Percentiles rank a stretch among this genome's conserved stretches.
Evolutionary conservation across 2,329 filamentous ascomycete genomes (phyloP).

Genomic region (Cercospora canescens): DNA sequence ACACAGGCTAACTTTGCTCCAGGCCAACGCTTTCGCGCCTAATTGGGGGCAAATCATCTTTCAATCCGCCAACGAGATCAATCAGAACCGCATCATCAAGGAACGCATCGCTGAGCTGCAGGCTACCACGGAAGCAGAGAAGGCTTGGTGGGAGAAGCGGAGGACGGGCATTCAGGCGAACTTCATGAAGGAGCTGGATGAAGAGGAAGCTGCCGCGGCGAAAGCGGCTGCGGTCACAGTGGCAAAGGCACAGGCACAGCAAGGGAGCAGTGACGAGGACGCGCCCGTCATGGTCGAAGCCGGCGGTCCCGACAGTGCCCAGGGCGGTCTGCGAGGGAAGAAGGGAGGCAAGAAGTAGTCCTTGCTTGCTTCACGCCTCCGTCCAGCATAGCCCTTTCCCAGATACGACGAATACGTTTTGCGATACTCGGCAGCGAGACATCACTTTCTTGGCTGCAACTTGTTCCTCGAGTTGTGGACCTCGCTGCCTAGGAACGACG

Average conservation of each 20-base stretch:
- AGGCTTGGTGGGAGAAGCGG: slow-evolving; percentile 90
- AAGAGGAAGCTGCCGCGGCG: slow-evolving; percentile 30
- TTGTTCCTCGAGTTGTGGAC: background rate
- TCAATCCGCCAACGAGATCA: slow-evolving; percentile 95
- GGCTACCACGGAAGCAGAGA: slow-evolving; percentile 69
- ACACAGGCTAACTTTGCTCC: slow-evolving; percentile 13
- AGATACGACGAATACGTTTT: background rate
- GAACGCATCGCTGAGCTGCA: slow-evolving; percentile 74
- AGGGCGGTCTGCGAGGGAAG: slow-evolving; percentile 46
- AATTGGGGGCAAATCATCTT: slow-evolving; percentile 96
- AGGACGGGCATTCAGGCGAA: slow-evolving; percentile 69
- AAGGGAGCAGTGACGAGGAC: slow-evolving; percentile 63
- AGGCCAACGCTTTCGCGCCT: slow-evolving; percentile 88
- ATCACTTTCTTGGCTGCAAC: background rate
- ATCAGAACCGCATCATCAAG: slow-evolving; percentile 77
- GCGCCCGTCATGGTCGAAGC: slow-evolving; percentile 71
- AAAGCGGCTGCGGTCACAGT: background rate
- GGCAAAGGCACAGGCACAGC: slow-evolving; percentile 29
- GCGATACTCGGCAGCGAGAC: background rate
- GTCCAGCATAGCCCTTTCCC: background rate
- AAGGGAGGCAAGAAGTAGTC: slow-evolving; percentile 63
- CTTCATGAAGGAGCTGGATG: slow-evolving; percentile 83
- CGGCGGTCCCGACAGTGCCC: slow-evolving; percentile 47
- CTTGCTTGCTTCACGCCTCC: background rate
- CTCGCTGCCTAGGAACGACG: too few species aligned